These are phyloP conservation scores for Mortierella hygrophila DNA, from an alignment of 192 early-diverging fungal genomes.

Conservation along the genomic window DNA sequence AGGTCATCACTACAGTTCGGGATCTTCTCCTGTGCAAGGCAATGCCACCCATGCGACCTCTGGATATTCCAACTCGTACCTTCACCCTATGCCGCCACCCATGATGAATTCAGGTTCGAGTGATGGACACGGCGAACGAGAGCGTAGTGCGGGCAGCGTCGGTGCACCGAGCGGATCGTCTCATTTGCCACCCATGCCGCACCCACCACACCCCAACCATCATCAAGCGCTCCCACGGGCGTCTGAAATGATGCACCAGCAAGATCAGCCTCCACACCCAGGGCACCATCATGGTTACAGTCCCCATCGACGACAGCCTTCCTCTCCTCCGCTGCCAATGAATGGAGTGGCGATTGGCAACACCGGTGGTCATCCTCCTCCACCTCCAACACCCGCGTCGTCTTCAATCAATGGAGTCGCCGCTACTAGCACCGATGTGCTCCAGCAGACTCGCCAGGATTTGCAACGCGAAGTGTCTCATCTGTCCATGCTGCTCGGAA, in stretches of 20 bases:
- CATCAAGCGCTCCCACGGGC: slow-evolving; percentile 30
- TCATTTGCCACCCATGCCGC: slow-evolving; percentile 38
- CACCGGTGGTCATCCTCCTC: slow-evolving; percentile 15
- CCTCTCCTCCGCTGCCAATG: slow-evolving; percentile 33
- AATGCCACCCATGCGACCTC: background rate
- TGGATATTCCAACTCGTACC: slow-evolving; percentile 35
- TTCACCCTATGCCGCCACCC: slow-evolving; percentile 17
- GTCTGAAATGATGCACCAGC: slow-evolving; percentile 30
- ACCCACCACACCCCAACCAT: slow-evolving; percentile 23
- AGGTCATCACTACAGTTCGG: slow-evolving; percentile 34
- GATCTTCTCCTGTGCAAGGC: slow-evolving; percentile 28
- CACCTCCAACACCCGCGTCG: slow-evolving; percentile 11
- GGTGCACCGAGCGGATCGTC: background rate
- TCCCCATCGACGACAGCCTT: slow-evolving; percentile 40
- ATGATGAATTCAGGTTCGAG: background rate
- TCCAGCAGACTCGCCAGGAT: slow-evolving; percentile 68
- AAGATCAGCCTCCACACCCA: slow-evolving; percentile 27
- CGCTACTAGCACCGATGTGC: slow-evolving; percentile 54
- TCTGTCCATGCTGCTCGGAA: slow-evolving; percentile 62
- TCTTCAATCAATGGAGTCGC: background rate
- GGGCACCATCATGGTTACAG: slow-evolving; percentile 33
- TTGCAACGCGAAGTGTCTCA: slow-evolving; percentile 67
- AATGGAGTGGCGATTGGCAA: slow-evolving; percentile 36
- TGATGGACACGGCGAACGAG: slow-evolving; percentile 26
- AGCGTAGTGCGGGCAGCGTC: slow-evolving; percentile 5